Evolutionary conservation across 176 grass and related monocot genomes (phyloP), one percentile per base, ranked within the genome.

Genomic region (Aegilops bicornis): DNA sequence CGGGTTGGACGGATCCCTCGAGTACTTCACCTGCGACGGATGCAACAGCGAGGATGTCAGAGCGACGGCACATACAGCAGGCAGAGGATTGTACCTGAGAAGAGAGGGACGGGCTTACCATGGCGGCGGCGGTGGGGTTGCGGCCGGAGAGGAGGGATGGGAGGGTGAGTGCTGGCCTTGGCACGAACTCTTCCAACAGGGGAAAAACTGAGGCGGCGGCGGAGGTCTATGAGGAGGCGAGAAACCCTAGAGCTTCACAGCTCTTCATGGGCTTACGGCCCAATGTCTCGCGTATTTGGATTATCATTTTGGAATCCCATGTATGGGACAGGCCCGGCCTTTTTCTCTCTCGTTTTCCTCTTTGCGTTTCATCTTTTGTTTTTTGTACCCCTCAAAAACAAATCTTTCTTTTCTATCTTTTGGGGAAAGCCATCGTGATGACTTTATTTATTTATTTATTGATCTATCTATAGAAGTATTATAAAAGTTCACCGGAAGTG

Each of bases 1-100:
- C 13, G 89, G 86, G 83, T 95, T 95, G 16, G 69, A 20, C 73
- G 91, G 84, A 56, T 93, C 93, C 78, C 77, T 86, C 83, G 91
- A 93, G 88, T 95, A 95, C 86, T 95, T 95, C 86, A 92, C 93
- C 86, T 94, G 87, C 62, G 50, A 87, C 11, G 20, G 42, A 58
- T 45, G 30, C 12, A 78, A 65, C 77, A 76, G 50, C 45, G 17
- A 76, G 15, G 25, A 66, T 22, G 71, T 84, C 3, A 89, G 3
- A 64, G 10, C 31, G 19, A 59, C 7, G 23, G 24, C 8, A 8
- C 14, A 10, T 45, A 56, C 29, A 43, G 39, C 59, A 65, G 30
- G 4, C 0, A 12, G 6, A 81, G 10, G 29, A 10, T 16, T 12
- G 45, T 20, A 25, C 3, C 19, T 11, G 62, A 47, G 31, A 4